Conservation (phyloP, 768 basidiomycete species). For the Boletus reticuloceps region DNA sequence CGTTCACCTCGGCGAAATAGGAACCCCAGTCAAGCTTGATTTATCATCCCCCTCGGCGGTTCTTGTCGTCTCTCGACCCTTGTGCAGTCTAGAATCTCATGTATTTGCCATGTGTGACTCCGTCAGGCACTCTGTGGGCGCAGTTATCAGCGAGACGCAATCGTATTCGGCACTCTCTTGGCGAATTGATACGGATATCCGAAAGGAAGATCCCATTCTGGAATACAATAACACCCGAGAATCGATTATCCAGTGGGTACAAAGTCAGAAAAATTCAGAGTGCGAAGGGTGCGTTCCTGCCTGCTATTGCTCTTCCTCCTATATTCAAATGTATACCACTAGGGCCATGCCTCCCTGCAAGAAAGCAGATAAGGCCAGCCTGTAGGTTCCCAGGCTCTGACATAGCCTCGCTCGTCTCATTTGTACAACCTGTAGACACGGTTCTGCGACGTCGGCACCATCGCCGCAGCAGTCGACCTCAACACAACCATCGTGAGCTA, state of each 20-base stretch:
- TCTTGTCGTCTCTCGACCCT: neutral
- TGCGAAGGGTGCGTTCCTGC: neutral
- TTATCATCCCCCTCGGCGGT: slow-evolving; percentile 2
- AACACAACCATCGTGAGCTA: neutral
- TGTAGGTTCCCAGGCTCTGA: neutral
- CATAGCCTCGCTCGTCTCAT: neutral
- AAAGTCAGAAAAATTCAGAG: neutral
- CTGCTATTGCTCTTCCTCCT: neutral
- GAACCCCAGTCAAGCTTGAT: neutral
- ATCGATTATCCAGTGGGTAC: neutral
- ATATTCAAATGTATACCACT: neutral
- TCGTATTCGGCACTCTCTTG: neutral
- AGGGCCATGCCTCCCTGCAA: neutral
- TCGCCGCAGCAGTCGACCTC: neutral
- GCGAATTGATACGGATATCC: slow-evolving; percentile 6
- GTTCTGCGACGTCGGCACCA: neutral
- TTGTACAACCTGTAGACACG: neutral
- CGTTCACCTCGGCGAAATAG: slow-evolving; percentile 4
- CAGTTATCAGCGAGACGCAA: neutral
- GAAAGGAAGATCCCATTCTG: no score
- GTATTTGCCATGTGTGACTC: neutral
- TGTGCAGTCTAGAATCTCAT: neutral
- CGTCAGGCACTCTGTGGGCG: neutral
- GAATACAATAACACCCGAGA: neutral
- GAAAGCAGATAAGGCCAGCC: neutral